Percentiles rank a stretch among this genome's conserved stretches.
phyloP scores from a whole-genome alignment of 2,329 filamentous ascomycete species.

The Ophiostoma montium region DNA sequence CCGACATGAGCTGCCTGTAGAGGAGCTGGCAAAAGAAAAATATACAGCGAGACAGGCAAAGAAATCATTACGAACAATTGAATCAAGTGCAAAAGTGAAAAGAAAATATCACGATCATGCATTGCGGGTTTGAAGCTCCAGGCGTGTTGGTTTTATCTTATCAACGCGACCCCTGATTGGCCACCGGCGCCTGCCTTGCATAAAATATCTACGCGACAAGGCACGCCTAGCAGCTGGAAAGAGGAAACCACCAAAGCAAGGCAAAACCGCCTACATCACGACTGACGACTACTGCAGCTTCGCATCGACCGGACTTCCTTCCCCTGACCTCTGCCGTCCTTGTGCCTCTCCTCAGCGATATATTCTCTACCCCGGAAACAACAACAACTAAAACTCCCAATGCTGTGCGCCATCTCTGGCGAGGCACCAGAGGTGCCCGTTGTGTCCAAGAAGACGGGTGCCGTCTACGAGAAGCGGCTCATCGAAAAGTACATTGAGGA shows the following conservation, averaged over 20 bases:
- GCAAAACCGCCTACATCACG: neutral
- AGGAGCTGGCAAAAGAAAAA: too few relatives aligned
- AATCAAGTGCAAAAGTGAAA: too few relatives aligned
- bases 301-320: neutral
- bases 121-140: too few relatives aligned
- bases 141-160: slow-evolving; percentile 6
- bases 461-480: slow-evolving; percentile 86
- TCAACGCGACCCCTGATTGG: slow-evolving; percentile 11
- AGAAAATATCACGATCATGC: too few relatives aligned
- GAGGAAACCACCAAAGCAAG: neutral
- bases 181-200: neutral
- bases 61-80: too few relatives aligned
- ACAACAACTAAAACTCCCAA: slow-evolving; percentile 4
- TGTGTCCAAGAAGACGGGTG: slow-evolving; percentile 78
- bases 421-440: slow-evolving; percentile 92
- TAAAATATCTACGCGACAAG: slow-evolving; percentile 10
- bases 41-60: too few relatives aligned
- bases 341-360: neutral
- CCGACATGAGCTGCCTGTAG: neutral
- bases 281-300: neutral
- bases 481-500: slow-evolving; percentile 92
- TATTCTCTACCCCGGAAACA: neutral
- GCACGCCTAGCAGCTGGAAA: neutral
- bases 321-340: neutral
- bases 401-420: slow-evolving; percentile 53